Base-by-base conservation (phyloP, 805 yeast species). In the Pichia pseudocactophila region DNA sequence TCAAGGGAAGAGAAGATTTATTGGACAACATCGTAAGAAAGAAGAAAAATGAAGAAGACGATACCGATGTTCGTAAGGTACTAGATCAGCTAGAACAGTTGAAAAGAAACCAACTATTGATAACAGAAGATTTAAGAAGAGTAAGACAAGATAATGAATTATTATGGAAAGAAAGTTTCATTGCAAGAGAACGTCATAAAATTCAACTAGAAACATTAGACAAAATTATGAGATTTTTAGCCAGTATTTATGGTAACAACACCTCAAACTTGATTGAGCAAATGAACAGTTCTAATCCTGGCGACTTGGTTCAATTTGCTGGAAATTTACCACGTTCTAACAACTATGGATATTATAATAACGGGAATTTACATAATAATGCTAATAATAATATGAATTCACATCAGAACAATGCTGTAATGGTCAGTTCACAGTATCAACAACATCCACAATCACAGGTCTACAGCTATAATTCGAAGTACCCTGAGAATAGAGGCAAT, bases 151-250 rank as follows among this genome's bases (percentile, higher is more conserved):
- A 92, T 57, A 92, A 90, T 63, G 90, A 86, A 58, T 62, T 86
- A 54, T 64, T 92, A 36, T 92, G 98, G 98, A 80, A 82, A 47
- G 97, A 92, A 57, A 82, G 87, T 54, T 80, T 73, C 57, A 65
- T 79, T 44, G 81, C 90, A 6, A 71, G 97, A 41, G 97, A 90
- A 58, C 75, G 89, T 49, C 85, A 89, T 60, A 77, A 82, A 53
- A 72, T 80, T 28, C 97, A 92, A 58, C 79, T 90, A 33, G 90
- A 84, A 48, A 86, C 96, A 18, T 69, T 92, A 43, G 95, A 88
- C 50, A 82, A 85, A 49, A 90, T 92, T 39, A 64, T 92, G 53
- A 76, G 92, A 52, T 90, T 92, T 51, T 68, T 92, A 54, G 94
- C 96, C 2, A 76, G 89, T 6, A 73, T 90, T 3, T 83, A 82